Conservation (phyloP, 345 rosid species). For the Combretum micranthum region DNA sequence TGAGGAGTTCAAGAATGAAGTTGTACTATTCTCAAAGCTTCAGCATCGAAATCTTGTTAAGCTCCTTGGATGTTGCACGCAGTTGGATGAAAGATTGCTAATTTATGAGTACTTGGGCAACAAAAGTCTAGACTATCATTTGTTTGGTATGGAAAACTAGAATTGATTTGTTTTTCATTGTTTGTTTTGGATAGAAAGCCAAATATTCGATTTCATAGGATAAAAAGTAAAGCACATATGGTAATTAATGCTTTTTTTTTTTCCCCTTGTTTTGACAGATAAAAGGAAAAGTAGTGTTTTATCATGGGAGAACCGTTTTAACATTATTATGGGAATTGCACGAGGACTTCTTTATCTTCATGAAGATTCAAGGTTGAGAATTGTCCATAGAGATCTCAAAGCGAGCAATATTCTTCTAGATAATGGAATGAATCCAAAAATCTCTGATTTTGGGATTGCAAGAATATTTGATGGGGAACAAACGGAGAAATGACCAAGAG, state of each 20-base stretch:
- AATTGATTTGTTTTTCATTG: background rate
- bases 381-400: constrained; percentile 17
- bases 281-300: constrained; percentile 7
- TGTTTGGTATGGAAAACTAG: constrained; percentile 35
- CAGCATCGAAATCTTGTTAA: constrained; percentile 74
- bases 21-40: constrained; percentile 31
- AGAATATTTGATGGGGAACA: constrained; percentile 10
- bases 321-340: constrained; percentile 30
- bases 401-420: constrained; percentile 13
- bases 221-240: too few relatives aligned
- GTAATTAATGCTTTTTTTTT: too few relatives aligned
- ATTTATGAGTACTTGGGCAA: constrained; percentile 61
- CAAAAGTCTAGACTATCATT: constrained; percentile 46
- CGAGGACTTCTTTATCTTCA: constrained; percentile 15
- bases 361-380: constrained; percentile 13
- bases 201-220: too few relatives aligned
- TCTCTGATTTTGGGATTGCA: constrained; percentile 14
- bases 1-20: constrained; percentile 30
- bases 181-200: too few relatives aligned
- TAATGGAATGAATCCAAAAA: constrained; percentile 12
- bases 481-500: constrained; percentile 5
- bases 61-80: constrained; percentile 56
- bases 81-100: constrained; percentile 46
- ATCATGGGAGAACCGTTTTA: constrained; percentile 24
- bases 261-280: constrained; percentile 8